Conservation (phyloP, 306 rosid species). For the Geum urbanum region DNA sequence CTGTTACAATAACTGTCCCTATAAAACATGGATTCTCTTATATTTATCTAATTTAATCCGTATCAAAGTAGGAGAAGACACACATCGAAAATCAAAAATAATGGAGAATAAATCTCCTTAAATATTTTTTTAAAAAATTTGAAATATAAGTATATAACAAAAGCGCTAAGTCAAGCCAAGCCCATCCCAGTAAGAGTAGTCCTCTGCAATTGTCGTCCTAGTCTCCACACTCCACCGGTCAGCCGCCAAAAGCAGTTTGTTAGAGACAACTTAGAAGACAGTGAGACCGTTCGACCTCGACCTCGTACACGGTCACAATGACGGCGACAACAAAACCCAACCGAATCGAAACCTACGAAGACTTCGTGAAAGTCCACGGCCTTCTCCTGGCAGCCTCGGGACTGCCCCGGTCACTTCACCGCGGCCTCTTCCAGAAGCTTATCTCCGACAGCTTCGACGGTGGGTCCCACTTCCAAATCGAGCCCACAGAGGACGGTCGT, state of each 20-base stretch:
- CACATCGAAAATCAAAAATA: too few species aligned
- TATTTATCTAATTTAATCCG: too few species aligned
- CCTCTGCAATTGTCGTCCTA: too few species aligned
- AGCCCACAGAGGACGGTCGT: slow-evolving; percentile 54
- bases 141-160: too few species aligned
- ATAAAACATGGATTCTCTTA: too few species aligned
- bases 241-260: not conserved
- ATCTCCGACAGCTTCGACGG: slow-evolving; percentile 68
- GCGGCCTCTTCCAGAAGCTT: slow-evolving; percentile 67
- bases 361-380: slow-evolving; percentile 68
- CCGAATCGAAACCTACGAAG: slow-evolving; percentile 65
- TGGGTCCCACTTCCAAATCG: slow-evolving; percentile 70
- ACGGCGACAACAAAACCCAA: slow-evolving; percentile 18
- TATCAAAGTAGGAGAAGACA: too few species aligned
- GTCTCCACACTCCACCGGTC: not conserved
- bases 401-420: slow-evolving; percentile 52
- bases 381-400: slow-evolving; percentile 68
- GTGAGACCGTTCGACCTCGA: slow-evolving; percentile 1
- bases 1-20: too few species aligned
- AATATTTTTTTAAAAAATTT: too few species aligned
- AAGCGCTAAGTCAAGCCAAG: too few species aligned
- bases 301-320: slow-evolving; percentile 30
- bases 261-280: too few species aligned
- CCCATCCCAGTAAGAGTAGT: too few species aligned
- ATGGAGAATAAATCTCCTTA: too few species aligned